Evolutionary conservation across 2,329 filamentous ascomycete species (phyloP).

Genomic region (Escovopsis sp.): DNA sequence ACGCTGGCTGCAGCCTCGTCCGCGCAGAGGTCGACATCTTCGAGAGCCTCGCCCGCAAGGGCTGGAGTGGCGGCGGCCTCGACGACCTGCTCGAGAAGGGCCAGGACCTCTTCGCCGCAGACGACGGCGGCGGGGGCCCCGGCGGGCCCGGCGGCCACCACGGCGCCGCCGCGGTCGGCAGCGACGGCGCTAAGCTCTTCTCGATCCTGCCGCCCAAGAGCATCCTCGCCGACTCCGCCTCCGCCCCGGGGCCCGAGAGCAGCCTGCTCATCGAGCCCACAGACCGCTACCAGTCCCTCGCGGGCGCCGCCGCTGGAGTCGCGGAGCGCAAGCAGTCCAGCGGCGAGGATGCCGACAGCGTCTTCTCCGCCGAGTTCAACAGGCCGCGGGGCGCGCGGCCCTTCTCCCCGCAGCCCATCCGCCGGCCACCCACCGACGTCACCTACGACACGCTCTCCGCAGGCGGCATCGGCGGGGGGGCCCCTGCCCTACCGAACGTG

Average conservation of each 20-base stretch:
- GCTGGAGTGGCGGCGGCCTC: conserved; percentile 51
- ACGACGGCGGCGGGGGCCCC: conserved; percentile 18
- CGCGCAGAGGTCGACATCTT: conserved; percentile 57
- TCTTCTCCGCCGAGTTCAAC: conserved; percentile 39
- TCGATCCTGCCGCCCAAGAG: conserved; percentile 50
- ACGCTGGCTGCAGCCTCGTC: conserved; percentile 50
- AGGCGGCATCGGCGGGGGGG: conserved; percentile 3
- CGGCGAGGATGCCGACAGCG: conserved; percentile 31
- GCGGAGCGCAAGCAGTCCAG: conserved; percentile 10
- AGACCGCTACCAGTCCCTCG: conserved; percentile 44
- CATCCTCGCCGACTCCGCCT: conserved; percentile 40
- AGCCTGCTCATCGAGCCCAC: conserved; percentile 36
- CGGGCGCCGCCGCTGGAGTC: conserved; percentile 25
- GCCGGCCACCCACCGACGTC: conserved; percentile 25
- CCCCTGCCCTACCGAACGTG: too few relatives aligned
- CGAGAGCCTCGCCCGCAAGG: conserved; percentile 50
- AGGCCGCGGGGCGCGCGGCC: conserved; percentile 39
- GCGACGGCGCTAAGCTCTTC: conserved; percentile 37
- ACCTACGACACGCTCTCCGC: conserved; percentile 23
- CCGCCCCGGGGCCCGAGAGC: conserved; percentile 30
- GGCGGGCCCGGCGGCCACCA: conserved; percentile 17
- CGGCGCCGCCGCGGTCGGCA: conserved; percentile 18
- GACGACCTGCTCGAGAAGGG: conserved; percentile 52
- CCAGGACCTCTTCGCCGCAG: conserved; percentile 42
- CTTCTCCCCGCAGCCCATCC: conserved; percentile 43